Percentiles rank a stretch among this genome's conserved stretches.
Evolutionary conservation across 148 eudicot species (phyloP).

Genomic region (Rhododendron simsii): DNA sequence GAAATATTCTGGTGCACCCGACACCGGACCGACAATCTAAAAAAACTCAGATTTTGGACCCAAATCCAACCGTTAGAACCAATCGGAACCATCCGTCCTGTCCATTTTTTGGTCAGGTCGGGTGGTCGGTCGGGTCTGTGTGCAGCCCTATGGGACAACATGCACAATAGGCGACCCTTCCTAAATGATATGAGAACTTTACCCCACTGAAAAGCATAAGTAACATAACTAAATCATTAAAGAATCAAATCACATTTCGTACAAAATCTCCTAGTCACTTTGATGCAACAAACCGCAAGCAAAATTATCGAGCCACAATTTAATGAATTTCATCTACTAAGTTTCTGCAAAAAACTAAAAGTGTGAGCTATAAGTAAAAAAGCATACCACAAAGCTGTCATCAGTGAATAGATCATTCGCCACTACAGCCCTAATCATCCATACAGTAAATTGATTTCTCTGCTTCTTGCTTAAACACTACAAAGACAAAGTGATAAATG

Average conservation of each 20-base stretch:
- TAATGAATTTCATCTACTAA: background rate
- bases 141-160: background rate
- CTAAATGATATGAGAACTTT: background rate
- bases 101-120: too few relatives aligned
- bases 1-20: too few relatives aligned
- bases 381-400: slow-evolving; percentile 94
- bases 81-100: too few relatives aligned
- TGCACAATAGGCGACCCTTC: background rate
- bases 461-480: slow-evolving; percentile 71
- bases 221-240: background rate
- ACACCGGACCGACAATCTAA: too few relatives aligned
- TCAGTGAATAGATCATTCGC: slow-evolving; percentile 93
- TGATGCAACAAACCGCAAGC: slow-evolving; percentile 3
- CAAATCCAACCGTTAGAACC: too few relatives aligned
- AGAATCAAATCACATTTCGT: background rate
- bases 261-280: background rate
- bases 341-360: background rate
- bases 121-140: too few relatives aligned
- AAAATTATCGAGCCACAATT: background rate
- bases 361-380: background rate
- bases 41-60: too few relatives aligned
- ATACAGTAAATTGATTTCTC: slow-evolving; percentile 52
- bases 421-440: slow-evolving; percentile 76
- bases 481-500: slow-evolving; percentile 13
- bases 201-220: background rate